Evolutionary conservation across 768 basidiomycete genomes (phyloP).

Genomic region (Lactifluus subvellereus): DNA sequence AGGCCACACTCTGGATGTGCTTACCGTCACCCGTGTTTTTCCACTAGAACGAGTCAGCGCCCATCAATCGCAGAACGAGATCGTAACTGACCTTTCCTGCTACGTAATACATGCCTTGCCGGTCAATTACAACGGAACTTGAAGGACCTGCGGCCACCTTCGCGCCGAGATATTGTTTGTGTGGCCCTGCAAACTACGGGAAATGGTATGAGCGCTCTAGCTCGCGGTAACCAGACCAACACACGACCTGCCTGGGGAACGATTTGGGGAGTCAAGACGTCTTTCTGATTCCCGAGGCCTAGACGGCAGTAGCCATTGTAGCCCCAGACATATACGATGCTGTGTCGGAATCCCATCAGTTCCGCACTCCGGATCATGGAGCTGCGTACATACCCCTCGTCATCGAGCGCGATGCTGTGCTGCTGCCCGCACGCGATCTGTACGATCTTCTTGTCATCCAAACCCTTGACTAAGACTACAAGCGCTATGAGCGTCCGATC

Average conservation of each 20-base stretch:
- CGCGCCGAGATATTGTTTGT: conserved; percentile 53
- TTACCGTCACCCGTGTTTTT: conserved; percentile 91
- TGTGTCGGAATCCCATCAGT: conserved; percentile 29
- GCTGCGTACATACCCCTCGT: conserved; percentile 50
- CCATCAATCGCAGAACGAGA: not conserved
- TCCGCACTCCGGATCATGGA: not conserved
- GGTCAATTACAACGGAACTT: conserved; percentile 78
- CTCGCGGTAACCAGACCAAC: not conserved
- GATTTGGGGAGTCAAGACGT: conserved; percentile 70
- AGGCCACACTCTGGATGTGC: conserved; percentile 11
- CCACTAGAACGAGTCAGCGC: conserved; percentile 49
- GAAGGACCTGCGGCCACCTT: conserved; percentile 74
- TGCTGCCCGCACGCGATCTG: conserved; percentile 84
- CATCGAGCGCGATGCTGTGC: conserved; percentile 78
- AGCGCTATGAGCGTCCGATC: conserved; percentile 22
- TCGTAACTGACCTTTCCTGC: conserved; percentile 56
- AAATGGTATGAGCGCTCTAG: not conserved
- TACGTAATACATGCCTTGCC: conserved; percentile 83
- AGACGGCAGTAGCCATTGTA: conserved; percentile 89
- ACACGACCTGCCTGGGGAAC: conserved; percentile 61
- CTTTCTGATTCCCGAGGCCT: conserved; percentile 82
- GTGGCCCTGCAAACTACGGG: conserved; percentile 68
- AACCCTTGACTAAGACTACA: conserved; percentile 65
- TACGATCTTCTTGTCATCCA: conserved; percentile 71
- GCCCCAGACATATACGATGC: conserved; percentile 80